Evolutionary conservation across 768 basidiomycete species (phyloP).

Genomic region (Trametes punicea): DNA sequence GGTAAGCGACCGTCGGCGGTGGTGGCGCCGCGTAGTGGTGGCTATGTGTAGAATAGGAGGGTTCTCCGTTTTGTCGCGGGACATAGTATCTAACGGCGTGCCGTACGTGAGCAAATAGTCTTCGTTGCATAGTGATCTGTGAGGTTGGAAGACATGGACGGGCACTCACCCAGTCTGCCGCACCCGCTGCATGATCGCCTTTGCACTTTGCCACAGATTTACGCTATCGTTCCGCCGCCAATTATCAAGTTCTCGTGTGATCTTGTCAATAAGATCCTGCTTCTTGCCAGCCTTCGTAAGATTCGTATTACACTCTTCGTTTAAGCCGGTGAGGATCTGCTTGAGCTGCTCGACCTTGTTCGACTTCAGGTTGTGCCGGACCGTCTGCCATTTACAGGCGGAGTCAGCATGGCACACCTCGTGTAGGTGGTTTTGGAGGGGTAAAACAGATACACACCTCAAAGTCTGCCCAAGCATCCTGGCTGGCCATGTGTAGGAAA

Average conservation of each 20-base stretch:
- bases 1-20: slow-evolving; percentile 6
- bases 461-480: slow-evolving; percentile 67
- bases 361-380: slow-evolving; percentile 66
- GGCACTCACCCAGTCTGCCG: slow-evolving; percentile 64
- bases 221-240: slow-evolving; percentile 56
- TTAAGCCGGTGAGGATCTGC: slow-evolving; percentile 72
- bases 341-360: slow-evolving; percentile 88
- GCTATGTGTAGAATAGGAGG: slow-evolving; percentile 9
- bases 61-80: slow-evolving; percentile 8
- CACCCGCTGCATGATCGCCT: slow-evolving; percentile 64
- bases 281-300: slow-evolving; percentile 81
- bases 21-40: slow-evolving; percentile 8
- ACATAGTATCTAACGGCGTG: slow-evolving; percentile 13
- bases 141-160: not conserved
- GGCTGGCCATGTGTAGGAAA: slow-evolving; percentile 48
- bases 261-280: slow-evolving; percentile 81
- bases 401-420: slow-evolving; percentile 1
- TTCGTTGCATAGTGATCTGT: not conserved
- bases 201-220: slow-evolving; percentile 70
- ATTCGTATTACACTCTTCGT: slow-evolving; percentile 69
- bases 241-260: slow-evolving; percentile 52
- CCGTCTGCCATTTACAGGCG: slow-evolving; percentile 44
- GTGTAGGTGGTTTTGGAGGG: slow-evolving; percentile 1
- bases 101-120: not conserved
- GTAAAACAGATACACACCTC: slow-evolving; percentile 47